These are phyloP conservation scores for Fusarium fracticaudum DNA, from an alignment of 2,329 filamentous ascomycete genomes.

Conservation along the genomic window DNA sequence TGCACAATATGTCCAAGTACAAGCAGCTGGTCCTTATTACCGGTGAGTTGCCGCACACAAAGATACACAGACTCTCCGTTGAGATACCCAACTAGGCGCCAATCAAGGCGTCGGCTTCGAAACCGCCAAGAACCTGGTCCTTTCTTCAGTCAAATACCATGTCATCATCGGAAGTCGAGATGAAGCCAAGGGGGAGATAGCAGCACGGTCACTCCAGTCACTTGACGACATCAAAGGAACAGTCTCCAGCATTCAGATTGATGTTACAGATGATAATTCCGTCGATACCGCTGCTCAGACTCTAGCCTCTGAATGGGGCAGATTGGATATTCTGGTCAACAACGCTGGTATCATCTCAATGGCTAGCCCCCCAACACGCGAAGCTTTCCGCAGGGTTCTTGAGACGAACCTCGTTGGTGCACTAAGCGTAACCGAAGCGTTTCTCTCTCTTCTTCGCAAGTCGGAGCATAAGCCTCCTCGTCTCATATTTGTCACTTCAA, in stretches of 20 bases:
- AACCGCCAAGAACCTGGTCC: slow-evolving; percentile 10
- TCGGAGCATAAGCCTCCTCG: slow-evolving; percentile 1
- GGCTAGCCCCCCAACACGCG: background rate
- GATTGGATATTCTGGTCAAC: slow-evolving; percentile 12
- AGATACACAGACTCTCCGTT: background rate
- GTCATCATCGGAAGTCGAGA: slow-evolving; percentile 15
- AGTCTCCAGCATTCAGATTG: background rate
- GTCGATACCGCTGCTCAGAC: slow-evolving; percentile 2
- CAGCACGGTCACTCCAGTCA: background rate
- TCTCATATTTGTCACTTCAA: slow-evolving; percentile 11
- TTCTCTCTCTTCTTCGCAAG: background rate
- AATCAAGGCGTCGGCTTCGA: slow-evolving; percentile 22
- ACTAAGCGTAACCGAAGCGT: background rate
- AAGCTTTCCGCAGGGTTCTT: background rate
- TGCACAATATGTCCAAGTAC: background rate
- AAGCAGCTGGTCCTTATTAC: slow-evolving; percentile 12
- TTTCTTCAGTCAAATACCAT: slow-evolving; percentile 11
- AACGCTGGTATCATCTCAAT: slow-evolving; percentile 2
- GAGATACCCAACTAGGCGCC: slow-evolving; percentile 5
- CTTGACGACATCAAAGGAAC: slow-evolving; percentile 8
- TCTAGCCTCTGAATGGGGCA: slow-evolving; percentile 3
- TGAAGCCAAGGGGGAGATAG: slow-evolving; percentile 3
- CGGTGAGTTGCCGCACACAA: background rate
- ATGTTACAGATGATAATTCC: background rate
- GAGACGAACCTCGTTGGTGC: slow-evolving; percentile 14